Conservation (phyloP, 169 alveolate genomes). For the Cryptosporidium baileyi region DNA sequence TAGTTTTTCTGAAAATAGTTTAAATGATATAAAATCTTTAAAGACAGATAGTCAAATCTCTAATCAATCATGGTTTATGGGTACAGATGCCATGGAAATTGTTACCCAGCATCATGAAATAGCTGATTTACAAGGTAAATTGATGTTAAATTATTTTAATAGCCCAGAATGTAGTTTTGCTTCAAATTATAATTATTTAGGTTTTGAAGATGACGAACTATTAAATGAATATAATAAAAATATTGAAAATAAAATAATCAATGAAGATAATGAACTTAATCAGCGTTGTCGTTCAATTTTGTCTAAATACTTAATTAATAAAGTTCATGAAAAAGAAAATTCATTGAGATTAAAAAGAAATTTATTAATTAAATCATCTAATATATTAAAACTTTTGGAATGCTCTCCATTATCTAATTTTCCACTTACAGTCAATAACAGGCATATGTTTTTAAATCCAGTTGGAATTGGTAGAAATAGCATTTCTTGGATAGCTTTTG, state of each 20-base stretch:
- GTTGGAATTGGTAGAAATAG: constrained; percentile 51
- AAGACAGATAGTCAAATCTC: too few species aligned
- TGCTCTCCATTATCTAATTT: constrained; percentile 51
- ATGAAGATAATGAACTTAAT: constrained; percentile 20
- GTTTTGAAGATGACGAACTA: constrained; percentile 26
- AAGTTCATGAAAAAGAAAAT: constrained; percentile 19
- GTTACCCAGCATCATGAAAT: constrained; percentile 40
- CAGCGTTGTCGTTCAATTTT: constrained; percentile 5
- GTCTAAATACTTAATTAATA: constrained; percentile 22
- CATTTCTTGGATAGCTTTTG: constrained; percentile 57
- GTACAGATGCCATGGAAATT: constrained; percentile 39
- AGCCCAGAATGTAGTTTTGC: background rate
- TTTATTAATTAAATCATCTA: constrained; percentile 5
- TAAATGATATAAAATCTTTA: background rate
- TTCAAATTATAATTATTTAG: background rate
- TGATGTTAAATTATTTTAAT: background rate
- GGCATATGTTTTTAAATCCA: constrained; percentile 63
- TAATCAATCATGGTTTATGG: constrained; percentile 57
- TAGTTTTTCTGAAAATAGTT: background rate
- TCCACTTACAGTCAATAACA: constrained; percentile 9
- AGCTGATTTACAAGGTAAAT: constrained; percentile 52
- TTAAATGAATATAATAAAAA: background rate
- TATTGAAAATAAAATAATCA: background rate
- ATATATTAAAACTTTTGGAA: constrained; percentile 12
- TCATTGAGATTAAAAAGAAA: constrained; percentile 16